Evolutionary conservation across 148 eudicot genomes (phyloP).

Genomic region (Rhododendron williamsianum): DNA sequence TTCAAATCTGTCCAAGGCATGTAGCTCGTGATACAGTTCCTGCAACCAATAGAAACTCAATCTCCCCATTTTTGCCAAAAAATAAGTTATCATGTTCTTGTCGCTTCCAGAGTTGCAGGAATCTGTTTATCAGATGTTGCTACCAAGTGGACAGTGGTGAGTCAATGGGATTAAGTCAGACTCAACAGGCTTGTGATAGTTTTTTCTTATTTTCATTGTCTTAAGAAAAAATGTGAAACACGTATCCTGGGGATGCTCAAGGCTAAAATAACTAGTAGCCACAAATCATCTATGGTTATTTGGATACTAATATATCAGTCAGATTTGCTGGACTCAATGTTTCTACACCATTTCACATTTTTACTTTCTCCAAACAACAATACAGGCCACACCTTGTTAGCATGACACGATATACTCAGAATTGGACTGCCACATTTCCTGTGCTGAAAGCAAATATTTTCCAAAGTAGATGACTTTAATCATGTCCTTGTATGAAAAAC

Average conservation of each 20-base stretch:
- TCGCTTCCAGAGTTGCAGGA: neutral
- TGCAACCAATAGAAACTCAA: constrained; percentile 27
- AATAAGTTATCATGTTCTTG: neutral
- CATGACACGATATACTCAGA: neutral
- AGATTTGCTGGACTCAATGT: neutral
- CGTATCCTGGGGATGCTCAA: neutral
- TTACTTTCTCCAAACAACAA: neutral
- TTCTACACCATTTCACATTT: neutral
- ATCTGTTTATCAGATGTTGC: neutral
- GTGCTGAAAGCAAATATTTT: neutral
- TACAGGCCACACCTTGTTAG: neutral
- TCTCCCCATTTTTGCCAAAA: neutral
- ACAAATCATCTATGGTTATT: neutral
- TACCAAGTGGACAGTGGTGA: neutral
- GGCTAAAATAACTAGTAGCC: neutral
- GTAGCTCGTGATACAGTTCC: constrained; percentile 95
- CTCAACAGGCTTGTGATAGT: neutral
- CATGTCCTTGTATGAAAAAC: neutral
- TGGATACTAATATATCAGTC: neutral
- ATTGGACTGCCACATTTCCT: neutral
- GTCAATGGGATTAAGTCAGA: neutral
- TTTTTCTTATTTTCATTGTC: neutral
- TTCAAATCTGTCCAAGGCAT: constrained; percentile 94
- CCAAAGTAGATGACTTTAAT: neutral
- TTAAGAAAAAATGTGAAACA: neutral